Percentiles rank a stretch among this genome's conserved stretches.
Evolutionary conservation across 495 filamentous ascomycete species (phyloP).

Genomic region (Penicillium parvum): DNA sequence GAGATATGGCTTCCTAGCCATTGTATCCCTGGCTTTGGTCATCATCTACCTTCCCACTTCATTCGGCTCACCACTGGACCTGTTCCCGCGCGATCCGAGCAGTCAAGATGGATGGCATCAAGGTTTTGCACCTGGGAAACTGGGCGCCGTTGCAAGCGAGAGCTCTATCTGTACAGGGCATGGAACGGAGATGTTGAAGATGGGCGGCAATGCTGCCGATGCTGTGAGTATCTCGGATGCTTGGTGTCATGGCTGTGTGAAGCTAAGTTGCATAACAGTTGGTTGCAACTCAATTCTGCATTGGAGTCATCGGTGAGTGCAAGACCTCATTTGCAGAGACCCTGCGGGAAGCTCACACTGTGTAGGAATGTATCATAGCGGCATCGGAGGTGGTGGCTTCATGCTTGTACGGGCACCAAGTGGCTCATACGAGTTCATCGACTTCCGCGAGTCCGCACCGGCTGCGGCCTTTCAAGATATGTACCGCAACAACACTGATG

Average conservation of each 20-base stretch:
- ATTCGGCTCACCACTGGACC: constrained; percentile 22
- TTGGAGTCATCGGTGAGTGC: constrained; percentile 62
- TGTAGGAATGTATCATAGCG: constrained; percentile 77
- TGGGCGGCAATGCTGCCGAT: constrained; percentile 73
- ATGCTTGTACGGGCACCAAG: constrained; percentile 63
- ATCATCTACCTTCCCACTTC: constrained; percentile 20
- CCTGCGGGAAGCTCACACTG: constrained; percentile 5
- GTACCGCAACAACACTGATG: constrained; percentile 58
- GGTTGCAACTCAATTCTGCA: constrained; percentile 67
- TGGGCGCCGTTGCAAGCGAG: constrained; percentile 78
- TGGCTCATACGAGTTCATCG: constrained; percentile 68
- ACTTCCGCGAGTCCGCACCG: constrained; percentile 84
- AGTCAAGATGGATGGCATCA: not conserved
- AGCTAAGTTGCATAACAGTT: constrained; percentile 31
- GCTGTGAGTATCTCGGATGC: constrained; percentile 40
- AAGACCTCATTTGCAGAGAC: not conserved
- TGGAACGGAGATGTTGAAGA: constrained; percentile 64
- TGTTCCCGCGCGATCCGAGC: constrained; percentile 1
- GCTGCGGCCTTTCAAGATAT: constrained; percentile 73
- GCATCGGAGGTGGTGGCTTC: constrained; percentile 88
- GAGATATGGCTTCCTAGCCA: constrained; percentile 16
- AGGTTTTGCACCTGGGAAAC: constrained; percentile 31
- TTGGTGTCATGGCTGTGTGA: not conserved
- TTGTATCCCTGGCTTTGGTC: constrained; percentile 22
- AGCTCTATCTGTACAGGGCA: constrained; percentile 70